Base-by-base conservation (phyloP, 176 grass and related monocot species). In the sorghum (Sorghum bicolor) region DNA sequence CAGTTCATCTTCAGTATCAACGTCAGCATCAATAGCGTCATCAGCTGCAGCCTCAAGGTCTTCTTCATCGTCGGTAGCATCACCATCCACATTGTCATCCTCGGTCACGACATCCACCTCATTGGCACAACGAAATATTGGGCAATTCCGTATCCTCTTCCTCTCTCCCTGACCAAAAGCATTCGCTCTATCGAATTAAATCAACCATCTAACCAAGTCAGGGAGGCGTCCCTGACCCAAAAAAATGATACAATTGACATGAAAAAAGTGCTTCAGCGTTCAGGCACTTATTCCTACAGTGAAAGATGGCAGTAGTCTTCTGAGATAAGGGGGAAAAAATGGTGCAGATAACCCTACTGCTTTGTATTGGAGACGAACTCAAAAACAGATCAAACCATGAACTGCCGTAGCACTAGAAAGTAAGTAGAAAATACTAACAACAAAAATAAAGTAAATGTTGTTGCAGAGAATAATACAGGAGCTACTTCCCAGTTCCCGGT, bases 41-140 rank as follows among this genome's bases (percentile, higher is more conserved):
- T 58, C 37, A 10, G 48, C 1, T 0, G 7, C 3, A 53, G 57
- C 45, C 32, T 81, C 77, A 75, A 72, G 33, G 15, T 53, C 5
- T 2, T 2, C 24, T 81, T 67, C 85, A 39, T 75, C 57, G 11
- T 89, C 78, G 4, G 15, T 26, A 43, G 8, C n/a, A 30, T 64
- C 28, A 64, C 1, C 41, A 36, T 82, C 64, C 0, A 37, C 44
- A 4, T 1, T 6, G 16, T 37, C 58, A 7, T 90, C 83, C 34
- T 82, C 79, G 5, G 73, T 72, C 66, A 67, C 66, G 20, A 82
- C 53, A 57, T 72, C 77, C 15, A 45, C 72, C 67, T 90, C 57
- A 43, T 43, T 36, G 37, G 79, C 73, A 37, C 57, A 82, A 7
- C 14, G 58, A 44, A 53, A 4, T 0, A 67, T 3, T 7, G n/a